These are phyloP conservation scores for Saururus chinensis DNA, from an alignment of 164 flowering plant species.

Conservation along the genomic window DNA sequence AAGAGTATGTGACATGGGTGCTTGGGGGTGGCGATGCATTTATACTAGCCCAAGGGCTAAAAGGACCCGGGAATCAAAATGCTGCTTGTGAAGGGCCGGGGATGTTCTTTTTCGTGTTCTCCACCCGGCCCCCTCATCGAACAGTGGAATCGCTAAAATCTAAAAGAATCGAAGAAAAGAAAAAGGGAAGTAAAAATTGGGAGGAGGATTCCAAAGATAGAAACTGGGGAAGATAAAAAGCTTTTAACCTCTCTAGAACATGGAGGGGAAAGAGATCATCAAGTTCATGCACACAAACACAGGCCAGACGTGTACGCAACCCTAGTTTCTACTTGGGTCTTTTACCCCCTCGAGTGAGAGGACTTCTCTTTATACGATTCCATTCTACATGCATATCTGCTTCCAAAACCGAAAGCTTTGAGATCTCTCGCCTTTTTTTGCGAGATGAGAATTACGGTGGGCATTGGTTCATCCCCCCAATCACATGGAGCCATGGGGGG, in stretches of 20 bases:
- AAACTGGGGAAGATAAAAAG: slow-evolving; percentile 14
- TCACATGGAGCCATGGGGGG: slow-evolving; percentile 5
- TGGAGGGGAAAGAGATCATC: not conserved
- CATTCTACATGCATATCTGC: not conserved
- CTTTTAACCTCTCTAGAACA: slow-evolving; percentile 8
- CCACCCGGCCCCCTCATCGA: slow-evolving; percentile 26
- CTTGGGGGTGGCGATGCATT: slow-evolving; percentile 18
- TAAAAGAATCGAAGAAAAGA: slow-evolving; percentile 25
- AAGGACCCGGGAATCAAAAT: slow-evolving; percentile 20
- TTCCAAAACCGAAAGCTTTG: slow-evolving; percentile 1
- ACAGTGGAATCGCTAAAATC: slow-evolving; percentile 28
- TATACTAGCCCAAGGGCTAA: slow-evolving; percentile 21
- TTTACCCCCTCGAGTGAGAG: not conserved
- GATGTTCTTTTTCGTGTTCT: slow-evolving; percentile 41
- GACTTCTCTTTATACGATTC: slow-evolving; percentile 10
- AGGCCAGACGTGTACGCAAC: not conserved
- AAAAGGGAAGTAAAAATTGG: slow-evolving; percentile 15
- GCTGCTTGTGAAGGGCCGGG: slow-evolving; percentile 30
- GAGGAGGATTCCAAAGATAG: slow-evolving; percentile 17
- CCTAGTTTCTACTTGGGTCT: not conserved
- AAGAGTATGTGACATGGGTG: slow-evolving; percentile 8
- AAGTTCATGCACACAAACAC: slow-evolving; percentile 1
- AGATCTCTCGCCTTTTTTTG: not conserved
- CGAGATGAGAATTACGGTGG: slow-evolving; percentile 2
- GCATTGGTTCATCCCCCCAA: slow-evolving; percentile 3